Base-by-base conservation (phyloP, 805 yeast species). In the Metschnikowia santaceciliae region DNA sequence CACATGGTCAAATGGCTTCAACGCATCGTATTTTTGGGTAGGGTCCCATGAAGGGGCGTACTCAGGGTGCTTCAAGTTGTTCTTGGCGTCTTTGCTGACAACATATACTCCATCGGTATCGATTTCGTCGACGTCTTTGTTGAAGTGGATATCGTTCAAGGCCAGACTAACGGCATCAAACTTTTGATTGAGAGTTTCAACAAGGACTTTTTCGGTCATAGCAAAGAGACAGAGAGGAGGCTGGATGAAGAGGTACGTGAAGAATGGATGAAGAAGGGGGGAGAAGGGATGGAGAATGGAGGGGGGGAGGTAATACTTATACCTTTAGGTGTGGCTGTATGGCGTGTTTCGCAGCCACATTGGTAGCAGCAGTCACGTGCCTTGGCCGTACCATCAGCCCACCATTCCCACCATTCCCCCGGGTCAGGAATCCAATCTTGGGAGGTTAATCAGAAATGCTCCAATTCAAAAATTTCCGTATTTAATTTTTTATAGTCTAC, bases 31-130 rank as follows among this genome's bases (percentile, higher is more conserved):
- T 52, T 67, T 67, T 66, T 54, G 72, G 22, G 57, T 57, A 10
- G 58, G 57, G 46, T 65, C 61, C 73, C 72, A 70, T 13, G 68
- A 54, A 7, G 74, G 74, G 39, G 65, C 54, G 34, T 48, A 67
- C 8, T 62, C 66, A 11, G 65, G 64, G 54, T 56, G 59, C n/a
- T 61, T 51, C 3, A 63, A 53, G 44, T 56, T 54, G 17, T 52
- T 56, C 22, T 65, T 57, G 54, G 71, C 69, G 40, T 67, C 72
- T 37, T 58, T 54, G 51, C 57, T 62, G 10, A 67, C 67, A 13
- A 68, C 65, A 32, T 52, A 60, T 10, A 68, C 62, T 7, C 74
- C 74, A 19, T 48, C 54, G 19, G 17, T 61, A 46, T 71, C 76
- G 38, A 77, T 64, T 46, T 76, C 61, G 37, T 57, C 61, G 15